Base-by-base conservation (phyloP, 2,329 filamentous ascomycete species). In the Salinomyces thailandicus region DNA sequence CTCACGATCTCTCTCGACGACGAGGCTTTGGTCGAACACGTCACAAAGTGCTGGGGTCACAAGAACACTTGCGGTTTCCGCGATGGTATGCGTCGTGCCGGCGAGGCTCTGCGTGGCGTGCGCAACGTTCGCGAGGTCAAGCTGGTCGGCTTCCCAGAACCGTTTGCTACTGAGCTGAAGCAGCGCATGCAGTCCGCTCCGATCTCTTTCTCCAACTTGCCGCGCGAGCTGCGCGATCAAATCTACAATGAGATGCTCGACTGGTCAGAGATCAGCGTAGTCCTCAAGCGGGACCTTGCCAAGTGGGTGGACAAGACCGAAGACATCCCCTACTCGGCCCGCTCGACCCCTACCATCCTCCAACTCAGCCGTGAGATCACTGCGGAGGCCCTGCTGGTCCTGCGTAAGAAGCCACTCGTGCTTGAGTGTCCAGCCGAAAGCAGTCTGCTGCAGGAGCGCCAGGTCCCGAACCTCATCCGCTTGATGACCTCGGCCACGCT, bases 291-390 rank as follows among this genome's bases (percentile, higher is more conserved):
- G n/a, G 38, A 38, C 9, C 33, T 54, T 14, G 38, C 31, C 20
- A 36, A 44, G n/a, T 48, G 46, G 42, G 13, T 36, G 3, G 29
- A 42, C 35, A 42, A 35, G 26, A 12, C 28, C 6, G 7, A 38
- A 32, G 27, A 13, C 5, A 42, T 44, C 13, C 39, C 42, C 2
- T 42, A 45, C 31, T 44, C 45, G 16, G 15, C 31, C 9, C 41
- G 33, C 18, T 44, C 31, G 9, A 58, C 58, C 2, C 60, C 58
- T 0, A 51, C 43, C 12, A 38, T 62, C 16, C 45, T 62, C 2
- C 53, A 60, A 3, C 28, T 61, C 41, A 60, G 58, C 45, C 51
- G 47, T 22, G 53, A 59, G 31, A 55, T 58, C 41, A 43, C 43
- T n/a, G 17, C 33, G 4, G 59, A 62, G 37, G 53, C 55, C 3